Conservation (phyloP, 495 filamentous ascomycete genomes). For the Penicillium canariense region DNA sequence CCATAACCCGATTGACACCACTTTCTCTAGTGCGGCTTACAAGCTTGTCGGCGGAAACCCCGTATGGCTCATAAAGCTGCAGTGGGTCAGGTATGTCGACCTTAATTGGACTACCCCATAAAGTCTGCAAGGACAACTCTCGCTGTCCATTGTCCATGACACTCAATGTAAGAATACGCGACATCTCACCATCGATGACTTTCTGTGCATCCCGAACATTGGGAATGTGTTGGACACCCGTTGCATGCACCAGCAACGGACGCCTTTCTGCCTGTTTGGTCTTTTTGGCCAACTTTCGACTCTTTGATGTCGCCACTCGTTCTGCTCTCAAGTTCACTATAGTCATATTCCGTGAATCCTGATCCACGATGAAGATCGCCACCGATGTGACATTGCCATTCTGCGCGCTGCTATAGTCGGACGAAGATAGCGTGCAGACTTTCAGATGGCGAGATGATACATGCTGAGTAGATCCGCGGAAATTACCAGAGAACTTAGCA, state of each 20-base stretch:
- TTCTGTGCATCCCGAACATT: conserved; percentile 74
- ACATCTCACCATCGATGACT: conserved; percentile 64
- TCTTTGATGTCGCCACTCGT: conserved; percentile 32
- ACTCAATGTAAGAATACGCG: conserved; percentile 69
- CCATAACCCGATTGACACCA: conserved; percentile 51
- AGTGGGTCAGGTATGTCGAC: conserved; percentile 52
- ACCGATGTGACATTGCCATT: conserved; percentile 43
- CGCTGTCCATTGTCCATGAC: conserved; percentile 58
- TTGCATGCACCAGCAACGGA: conserved; percentile 40
- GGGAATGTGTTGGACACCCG: conserved; percentile 39
- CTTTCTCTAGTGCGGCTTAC: conserved; percentile 45
- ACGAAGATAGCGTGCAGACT: conserved; percentile 63
- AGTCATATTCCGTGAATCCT: conserved; percentile 62
- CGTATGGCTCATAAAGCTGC: conserved; percentile 43
- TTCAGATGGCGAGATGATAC: conserved; percentile 48
- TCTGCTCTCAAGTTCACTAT: conserved; percentile 58
- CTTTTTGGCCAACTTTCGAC: conserved; percentile 28
- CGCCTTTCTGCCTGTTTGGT: conserved; percentile 27
- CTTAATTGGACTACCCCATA: conserved; percentile 64
- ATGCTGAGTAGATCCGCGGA: conserved; percentile 52
- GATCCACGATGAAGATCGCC: conserved; percentile 67
- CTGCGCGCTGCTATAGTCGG: conserved; percentile 37
- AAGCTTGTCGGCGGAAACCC: conserved; percentile 34
- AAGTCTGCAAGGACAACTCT: conserved; percentile 69
- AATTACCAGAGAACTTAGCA: conserved; percentile 56